phyloP scores from a whole-genome alignment of 768 basidiomycete species.

The Mycena vitilis region DNA sequence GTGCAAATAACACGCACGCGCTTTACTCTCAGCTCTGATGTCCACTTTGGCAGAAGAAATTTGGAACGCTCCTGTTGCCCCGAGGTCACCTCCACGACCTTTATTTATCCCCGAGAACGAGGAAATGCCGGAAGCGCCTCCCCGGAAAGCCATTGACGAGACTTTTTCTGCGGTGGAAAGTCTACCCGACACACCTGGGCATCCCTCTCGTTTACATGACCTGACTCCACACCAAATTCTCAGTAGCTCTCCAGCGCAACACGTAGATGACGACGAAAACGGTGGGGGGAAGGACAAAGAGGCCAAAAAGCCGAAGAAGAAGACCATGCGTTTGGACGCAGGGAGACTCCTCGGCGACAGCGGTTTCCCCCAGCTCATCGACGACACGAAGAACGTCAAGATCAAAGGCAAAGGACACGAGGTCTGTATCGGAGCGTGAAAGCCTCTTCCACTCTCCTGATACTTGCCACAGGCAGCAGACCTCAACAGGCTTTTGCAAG shows the following conservation, averaged over 20 bases:
- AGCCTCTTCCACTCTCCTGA: neutral
- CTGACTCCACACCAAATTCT: constrained; percentile 59
- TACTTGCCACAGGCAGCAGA: constrained; percentile 72
- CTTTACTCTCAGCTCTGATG: constrained; percentile 26
- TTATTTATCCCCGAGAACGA: constrained; percentile 68
- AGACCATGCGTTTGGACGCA: constrained; percentile 77
- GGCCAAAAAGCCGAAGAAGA: constrained; percentile 60
- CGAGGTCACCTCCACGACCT: constrained; percentile 41
- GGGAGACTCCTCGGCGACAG: constrained; percentile 74
- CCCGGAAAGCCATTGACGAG: constrained; percentile 50
- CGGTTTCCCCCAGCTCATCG: constrained; percentile 86
- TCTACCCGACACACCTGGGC: constrained; percentile 46
- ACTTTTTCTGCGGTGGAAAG: constrained; percentile 53
- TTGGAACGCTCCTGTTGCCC: constrained; percentile 65
- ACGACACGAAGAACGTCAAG: constrained; percentile 81
- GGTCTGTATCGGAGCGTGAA: constrained; percentile 54
- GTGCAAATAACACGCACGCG: too few species aligned
- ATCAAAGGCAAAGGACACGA: constrained; percentile 93
- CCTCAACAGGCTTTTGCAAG: constrained; percentile 79
- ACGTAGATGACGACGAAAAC: constrained; percentile 40
- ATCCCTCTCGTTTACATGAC: constrained; percentile 41
- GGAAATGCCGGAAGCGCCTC: constrained; percentile 40
- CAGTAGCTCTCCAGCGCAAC: constrained; percentile 62
- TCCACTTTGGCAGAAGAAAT: constrained; percentile 61
- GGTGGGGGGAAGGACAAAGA: constrained; percentile 39